Evolutionary conservation across 2,329 filamentous ascomycete genomes (phyloP).

Genomic region (Sporothrix phasma): DNA sequence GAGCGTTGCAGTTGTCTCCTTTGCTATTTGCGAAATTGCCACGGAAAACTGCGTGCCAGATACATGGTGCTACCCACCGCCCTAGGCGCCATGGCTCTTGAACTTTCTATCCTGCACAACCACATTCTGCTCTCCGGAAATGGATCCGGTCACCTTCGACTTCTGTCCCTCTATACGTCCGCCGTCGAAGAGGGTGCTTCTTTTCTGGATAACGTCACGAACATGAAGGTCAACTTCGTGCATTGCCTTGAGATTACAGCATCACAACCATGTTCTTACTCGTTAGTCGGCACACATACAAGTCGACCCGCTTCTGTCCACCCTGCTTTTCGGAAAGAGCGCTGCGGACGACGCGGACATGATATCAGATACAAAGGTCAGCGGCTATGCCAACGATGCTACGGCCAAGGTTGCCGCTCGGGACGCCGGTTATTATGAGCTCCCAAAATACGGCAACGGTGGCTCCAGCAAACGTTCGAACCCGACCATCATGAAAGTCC

Average conservation of each 20-base stretch:
- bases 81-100: slow-evolving; percentile 47
- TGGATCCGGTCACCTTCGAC: slow-evolving; percentile 39
- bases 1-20: slow-evolving; percentile 42
- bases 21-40: slow-evolving; percentile 43
- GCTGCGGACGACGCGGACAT: neutral
- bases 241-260: slow-evolving; percentile 2
- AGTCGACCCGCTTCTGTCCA: neutral
- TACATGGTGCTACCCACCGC: slow-evolving; percentile 40
- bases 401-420: neutral
- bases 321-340: neutral
- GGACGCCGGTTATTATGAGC: neutral
- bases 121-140: slow-evolving; percentile 54
- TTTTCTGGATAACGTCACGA: neutral
- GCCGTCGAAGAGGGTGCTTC: neutral
- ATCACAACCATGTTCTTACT: neutral
- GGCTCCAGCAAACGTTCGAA: neutral
- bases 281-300: neutral
- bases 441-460: neutral
- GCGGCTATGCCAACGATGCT: neutral
- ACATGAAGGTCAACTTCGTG: neutral
- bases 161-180: neutral
- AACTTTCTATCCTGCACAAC: slow-evolving; percentile 50
- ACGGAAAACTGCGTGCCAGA: slow-evolving; percentile 30
- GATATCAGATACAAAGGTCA: neutral
- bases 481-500: neutral